phyloP scores from a whole-genome alignment of 2,329 filamentous ascomycete species.

The Hymenoscyphus infarciens region DNA sequence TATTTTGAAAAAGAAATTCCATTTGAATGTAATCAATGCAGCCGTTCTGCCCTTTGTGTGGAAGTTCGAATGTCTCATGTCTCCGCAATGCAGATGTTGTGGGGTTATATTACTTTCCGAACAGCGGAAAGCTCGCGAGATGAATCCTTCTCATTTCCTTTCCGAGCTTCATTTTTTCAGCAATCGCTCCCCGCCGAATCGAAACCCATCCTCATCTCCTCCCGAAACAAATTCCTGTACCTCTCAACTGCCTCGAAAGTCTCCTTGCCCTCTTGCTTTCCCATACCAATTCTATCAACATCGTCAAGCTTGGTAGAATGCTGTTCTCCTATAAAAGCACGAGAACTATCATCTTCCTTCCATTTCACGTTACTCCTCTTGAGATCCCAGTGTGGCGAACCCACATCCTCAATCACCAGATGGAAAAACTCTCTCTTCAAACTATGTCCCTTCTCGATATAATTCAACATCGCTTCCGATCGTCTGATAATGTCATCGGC shows the following conservation, averaged over 20 bases:
- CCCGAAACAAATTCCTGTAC: background rate
- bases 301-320: background rate
- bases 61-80: too few relatives aligned
- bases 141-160: too few relatives aligned
- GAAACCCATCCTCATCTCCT: background rate
- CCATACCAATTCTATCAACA: background rate
- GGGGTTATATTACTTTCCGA: too few relatives aligned
- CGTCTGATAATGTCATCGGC: background rate
- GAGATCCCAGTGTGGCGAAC: background rate
- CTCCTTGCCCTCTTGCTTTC: background rate
- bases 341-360: background rate
- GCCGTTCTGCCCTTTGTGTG: too few relatives aligned
- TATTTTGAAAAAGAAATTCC: too few relatives aligned
- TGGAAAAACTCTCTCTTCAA: background rate
- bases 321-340: background rate
- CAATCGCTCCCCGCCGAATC: too few relatives aligned
- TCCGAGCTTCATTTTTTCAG: too few relatives aligned
- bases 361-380: background rate
- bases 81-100: too few relatives aligned
- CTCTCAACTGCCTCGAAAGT: background rate
- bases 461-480: background rate
- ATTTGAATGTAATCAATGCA: too few relatives aligned
- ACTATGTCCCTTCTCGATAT: background rate
- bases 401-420: background rate
- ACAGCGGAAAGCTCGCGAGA: too few relatives aligned